Percentiles rank a stretch among this genome's conserved stretches.
Conservation (phyloP, 495 filamentous ascomycete genomes). For the Parmelia sp. region DNA sequence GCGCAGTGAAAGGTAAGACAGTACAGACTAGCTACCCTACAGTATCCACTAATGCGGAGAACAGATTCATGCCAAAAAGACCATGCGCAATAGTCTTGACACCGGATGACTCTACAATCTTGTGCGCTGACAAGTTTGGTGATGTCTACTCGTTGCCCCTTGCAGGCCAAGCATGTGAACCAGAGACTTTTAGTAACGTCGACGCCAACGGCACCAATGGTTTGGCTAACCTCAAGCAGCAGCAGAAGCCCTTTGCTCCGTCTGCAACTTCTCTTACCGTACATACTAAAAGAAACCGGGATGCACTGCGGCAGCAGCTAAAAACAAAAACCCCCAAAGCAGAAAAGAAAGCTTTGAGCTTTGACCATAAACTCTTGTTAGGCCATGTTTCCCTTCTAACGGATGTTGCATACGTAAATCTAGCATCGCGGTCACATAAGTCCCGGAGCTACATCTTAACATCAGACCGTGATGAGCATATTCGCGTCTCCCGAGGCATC, state of each 20-base stretch:
- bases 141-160: slow-evolving; percentile 91
- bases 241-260: slow-evolving; percentile 41
- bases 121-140: slow-evolving; percentile 89
- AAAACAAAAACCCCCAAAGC: slow-evolving; percentile 40
- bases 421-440: slow-evolving; percentile 17
- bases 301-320: slow-evolving; percentile 67
- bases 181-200: slow-evolving; percentile 5
- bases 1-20: slow-evolving; percentile 63
- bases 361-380: slow-evolving; percentile 69
- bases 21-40: not conserved
- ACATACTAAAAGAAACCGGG: slow-evolving; percentile 72
- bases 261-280: slow-evolving; percentile 71
- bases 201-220: not conserved
- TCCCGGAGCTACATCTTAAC: slow-evolving; percentile 69
- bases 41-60: slow-evolving; percentile 18
- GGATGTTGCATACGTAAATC: slow-evolving; percentile 51
- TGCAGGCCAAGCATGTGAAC: slow-evolving; percentile 29
- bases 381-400: slow-evolving; percentile 94
- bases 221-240: not conserved
- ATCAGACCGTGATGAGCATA: slow-evolving; percentile 93
- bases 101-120: slow-evolving; percentile 58
- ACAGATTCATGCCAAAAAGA: slow-evolving; percentile 81
- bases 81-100: slow-evolving; percentile 68
- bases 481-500: slow-evolving; percentile 76
- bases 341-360: slow-evolving; percentile 39